Evolutionary conservation across 2,329 filamentous ascomycete species (phyloP).

Genomic region (Stachybotrys echinatus): DNA sequence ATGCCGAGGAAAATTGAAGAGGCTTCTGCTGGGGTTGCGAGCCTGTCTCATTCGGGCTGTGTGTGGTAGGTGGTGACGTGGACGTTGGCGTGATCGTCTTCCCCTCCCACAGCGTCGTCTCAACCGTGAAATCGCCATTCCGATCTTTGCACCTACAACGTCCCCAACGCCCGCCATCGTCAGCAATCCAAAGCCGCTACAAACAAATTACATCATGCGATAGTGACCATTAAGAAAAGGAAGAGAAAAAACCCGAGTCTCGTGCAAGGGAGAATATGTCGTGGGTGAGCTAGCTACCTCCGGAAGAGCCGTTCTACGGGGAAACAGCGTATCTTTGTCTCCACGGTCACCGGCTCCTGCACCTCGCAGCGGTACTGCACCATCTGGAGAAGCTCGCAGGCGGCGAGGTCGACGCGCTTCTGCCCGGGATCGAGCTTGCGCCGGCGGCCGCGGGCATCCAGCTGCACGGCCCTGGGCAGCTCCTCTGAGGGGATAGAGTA

Average conservation of each 20-base stretch:
- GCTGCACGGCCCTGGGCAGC: slow-evolving; percentile 44
- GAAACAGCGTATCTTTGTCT: slow-evolving; percentile 49
- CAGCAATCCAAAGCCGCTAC: slow-evolving; percentile 1
- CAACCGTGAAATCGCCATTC: slow-evolving; percentile 53
- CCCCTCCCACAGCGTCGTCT: slow-evolving; percentile 60
- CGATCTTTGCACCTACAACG: slow-evolving; percentile 50
- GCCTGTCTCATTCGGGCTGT: slow-evolving; percentile 6
- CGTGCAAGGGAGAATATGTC: background rate
- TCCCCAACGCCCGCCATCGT: slow-evolving; percentile 3
- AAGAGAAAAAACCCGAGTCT: slow-evolving; percentile 1
- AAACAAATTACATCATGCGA: background rate
- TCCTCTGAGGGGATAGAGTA: slow-evolving; percentile 47
- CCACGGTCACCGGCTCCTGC: slow-evolving; percentile 35
- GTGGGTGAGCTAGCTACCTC: slow-evolving; percentile 36
- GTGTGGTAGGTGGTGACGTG: slow-evolving; percentile 10
- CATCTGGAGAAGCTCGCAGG: slow-evolving; percentile 53
- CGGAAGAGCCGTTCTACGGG: slow-evolving; percentile 56
- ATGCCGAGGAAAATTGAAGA: background rate
- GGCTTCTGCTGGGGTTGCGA: background rate
- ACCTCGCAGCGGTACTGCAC: slow-evolving; percentile 58
- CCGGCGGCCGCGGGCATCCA: slow-evolving; percentile 41
- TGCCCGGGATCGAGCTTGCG: slow-evolving; percentile 40
- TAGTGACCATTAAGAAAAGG: background rate
- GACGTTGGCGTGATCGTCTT: slow-evolving; percentile 10
- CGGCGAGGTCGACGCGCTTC: slow-evolving; percentile 42